Evolutionary conservation across 345 rosid genomes (phyloP).

Genomic region (Sisymbrium altissimum): DNA sequence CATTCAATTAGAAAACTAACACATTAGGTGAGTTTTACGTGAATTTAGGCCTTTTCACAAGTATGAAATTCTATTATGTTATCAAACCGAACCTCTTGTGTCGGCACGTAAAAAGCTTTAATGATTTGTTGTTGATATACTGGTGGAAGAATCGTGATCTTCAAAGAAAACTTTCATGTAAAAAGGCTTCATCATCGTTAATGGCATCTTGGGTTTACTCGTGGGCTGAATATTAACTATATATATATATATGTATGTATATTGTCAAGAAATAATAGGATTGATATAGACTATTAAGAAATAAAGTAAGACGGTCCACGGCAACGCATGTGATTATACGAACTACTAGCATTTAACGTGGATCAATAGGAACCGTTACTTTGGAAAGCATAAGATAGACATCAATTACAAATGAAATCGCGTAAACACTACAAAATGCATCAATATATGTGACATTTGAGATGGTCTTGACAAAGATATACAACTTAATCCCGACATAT

Average conservation of each 20-base stretch:
- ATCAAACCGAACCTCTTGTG: not conserved
- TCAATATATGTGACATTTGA: conserved; percentile 20
- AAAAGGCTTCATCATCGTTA: conserved; percentile 22
- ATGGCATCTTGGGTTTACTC: conserved; percentile 16
- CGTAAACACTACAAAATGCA: conserved; percentile 11
- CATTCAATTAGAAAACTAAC: too few species aligned
- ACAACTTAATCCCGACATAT: conserved; percentile 27
- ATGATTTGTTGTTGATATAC: conserved; percentile 14
- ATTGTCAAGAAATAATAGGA: conserved; percentile 13
- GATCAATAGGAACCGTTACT: conserved; percentile 22
- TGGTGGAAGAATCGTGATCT: conserved; percentile 33
- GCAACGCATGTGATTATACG: conserved; percentile 32
- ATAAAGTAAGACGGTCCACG: conserved; percentile 25
- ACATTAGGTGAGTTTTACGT: too few species aligned
- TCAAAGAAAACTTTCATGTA: conserved; percentile 18
- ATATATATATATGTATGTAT: not conserved
- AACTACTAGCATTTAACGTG: conserved; percentile 34
- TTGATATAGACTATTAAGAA: conserved; percentile 17
- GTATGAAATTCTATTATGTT: not conserved
- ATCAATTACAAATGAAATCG: not conserved
- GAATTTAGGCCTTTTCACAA: not conserved
- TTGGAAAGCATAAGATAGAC: conserved; percentile 8
- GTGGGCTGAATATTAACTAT: not conserved
- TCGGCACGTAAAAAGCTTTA: conserved; percentile 18
- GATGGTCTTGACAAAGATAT: conserved; percentile 32